Evolutionary conservation across 2,329 filamentous ascomycete genomes (phyloP).

Genomic region (Alternaria conjuncta): DNA sequence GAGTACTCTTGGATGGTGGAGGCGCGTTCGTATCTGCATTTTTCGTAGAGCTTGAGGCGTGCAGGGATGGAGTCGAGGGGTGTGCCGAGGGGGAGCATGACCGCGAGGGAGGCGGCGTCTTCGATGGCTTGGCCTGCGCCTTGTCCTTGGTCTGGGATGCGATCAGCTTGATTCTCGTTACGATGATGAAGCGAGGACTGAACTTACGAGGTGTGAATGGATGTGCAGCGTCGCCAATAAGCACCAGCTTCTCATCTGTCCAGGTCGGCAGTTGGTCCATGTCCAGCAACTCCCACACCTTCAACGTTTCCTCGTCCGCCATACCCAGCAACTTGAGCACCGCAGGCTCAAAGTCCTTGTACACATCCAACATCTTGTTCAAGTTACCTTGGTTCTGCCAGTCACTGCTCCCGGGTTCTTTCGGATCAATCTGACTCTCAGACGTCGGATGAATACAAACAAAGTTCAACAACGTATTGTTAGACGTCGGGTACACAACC

Average conservation of each 20-base stretch:
- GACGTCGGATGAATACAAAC: constrained; percentile 51
- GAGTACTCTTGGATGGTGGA: constrained; percentile 65
- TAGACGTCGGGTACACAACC: constrained; percentile 56
- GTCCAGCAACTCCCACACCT: constrained; percentile 55
- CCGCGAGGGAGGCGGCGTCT: constrained; percentile 66
- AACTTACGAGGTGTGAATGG: constrained; percentile 67
- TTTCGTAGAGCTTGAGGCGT: constrained; percentile 65
- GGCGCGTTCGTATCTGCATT: constrained; percentile 64
- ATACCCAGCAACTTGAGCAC: constrained; percentile 48
- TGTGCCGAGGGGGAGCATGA: constrained; percentile 60
- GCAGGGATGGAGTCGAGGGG: constrained; percentile 56
- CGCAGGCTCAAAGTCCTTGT: constrained; percentile 45
- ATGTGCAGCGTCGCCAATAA: constrained; percentile 72
- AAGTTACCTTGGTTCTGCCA: constrained; percentile 50
- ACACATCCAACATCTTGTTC: constrained; percentile 50
- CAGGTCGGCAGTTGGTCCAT: constrained; percentile 66
- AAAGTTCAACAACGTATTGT: constrained; percentile 58
- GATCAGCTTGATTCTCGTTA: constrained; percentile 1
- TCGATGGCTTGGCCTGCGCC: constrained; percentile 71
- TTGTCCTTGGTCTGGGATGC: constrained; percentile 60
- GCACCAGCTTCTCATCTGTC: constrained; percentile 59
- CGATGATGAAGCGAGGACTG: neutral
- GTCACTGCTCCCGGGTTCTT: constrained; percentile 22
- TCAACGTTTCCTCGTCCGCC: constrained; percentile 47
- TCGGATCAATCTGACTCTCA: constrained; percentile 29